Evolutionary conservation across 257 asterid genomes (phyloP).

Genomic region (Solanum peruvianum): DNA sequence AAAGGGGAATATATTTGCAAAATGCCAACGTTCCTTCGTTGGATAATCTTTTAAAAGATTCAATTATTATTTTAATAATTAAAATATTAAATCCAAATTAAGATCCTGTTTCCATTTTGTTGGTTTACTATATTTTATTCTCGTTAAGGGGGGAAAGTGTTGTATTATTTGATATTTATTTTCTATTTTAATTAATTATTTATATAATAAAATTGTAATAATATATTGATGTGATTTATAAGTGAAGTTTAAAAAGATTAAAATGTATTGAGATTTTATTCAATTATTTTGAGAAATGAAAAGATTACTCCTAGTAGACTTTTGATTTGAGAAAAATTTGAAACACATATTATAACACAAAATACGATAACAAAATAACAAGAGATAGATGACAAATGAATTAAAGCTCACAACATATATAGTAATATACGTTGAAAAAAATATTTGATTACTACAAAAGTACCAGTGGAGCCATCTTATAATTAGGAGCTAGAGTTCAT

Average conservation of each 20-base stretch:
- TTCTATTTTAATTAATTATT: too few species aligned
- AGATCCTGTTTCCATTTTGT: background rate
- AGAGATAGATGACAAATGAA: background rate
- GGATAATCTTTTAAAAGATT: background rate
- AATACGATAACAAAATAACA: background rate
- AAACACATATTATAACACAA: too few species aligned
- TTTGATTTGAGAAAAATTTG: background rate
- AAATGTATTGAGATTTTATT: background rate
- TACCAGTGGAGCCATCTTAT: background rate
- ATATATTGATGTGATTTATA: background rate
- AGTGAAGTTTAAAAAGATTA: background rate
- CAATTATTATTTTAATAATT: background rate
- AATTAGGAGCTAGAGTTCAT: too few species aligned
- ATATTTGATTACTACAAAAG: background rate
- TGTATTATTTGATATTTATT: background rate
- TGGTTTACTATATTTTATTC: background rate
- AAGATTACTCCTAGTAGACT: too few species aligned
- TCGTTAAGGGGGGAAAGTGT: background rate
- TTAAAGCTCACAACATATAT: background rate
- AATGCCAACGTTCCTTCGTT: background rate
- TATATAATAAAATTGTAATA: too few species aligned
- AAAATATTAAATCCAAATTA: background rate
- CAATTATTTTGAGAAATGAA: too few species aligned
- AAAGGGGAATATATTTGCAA: background rate
- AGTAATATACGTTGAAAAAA: too few species aligned